Evolutionary conservation across 2,329 filamentous ascomycete species (phyloP), one percentile per base, ranked within the genome.

Genomic region (Fusarium armeniacum): DNA sequence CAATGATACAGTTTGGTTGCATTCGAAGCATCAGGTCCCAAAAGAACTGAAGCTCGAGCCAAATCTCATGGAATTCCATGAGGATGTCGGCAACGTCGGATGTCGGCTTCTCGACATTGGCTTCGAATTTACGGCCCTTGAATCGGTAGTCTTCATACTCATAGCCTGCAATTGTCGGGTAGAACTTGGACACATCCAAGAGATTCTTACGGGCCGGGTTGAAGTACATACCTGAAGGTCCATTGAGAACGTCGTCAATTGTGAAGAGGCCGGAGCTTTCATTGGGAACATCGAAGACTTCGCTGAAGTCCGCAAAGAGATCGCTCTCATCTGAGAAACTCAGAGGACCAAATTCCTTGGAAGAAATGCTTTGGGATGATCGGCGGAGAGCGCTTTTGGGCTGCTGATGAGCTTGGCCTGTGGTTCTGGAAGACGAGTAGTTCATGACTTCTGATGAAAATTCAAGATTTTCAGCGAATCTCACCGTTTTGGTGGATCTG

Each of bases 1-100:
- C 20, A 1, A 43, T 50, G 38, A 69, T 40, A 6, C 44, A 26
- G 46, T 73, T 73, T 1, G 70, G 71, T 20, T 73, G 71, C 38
- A 65, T 65, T 2, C 65, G 59, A 7, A 73, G 45, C 46, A 71
- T 47, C 0, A 46, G 13, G 24, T 71, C 70, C 62, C 68, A 69
- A 12, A 73, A 70, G 1, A 65, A 2, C 55, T 71, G 67, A 1
- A 61, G 20, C 11, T 57, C 38, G 0, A 65, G 43, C 71, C 71
- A 73, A 5, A 71, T 52, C 2, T 47, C 38, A 11, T 69, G 61
- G 15, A 53, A 65, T 9, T 58, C 57, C 15, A 36, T 13, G 18
- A 35, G 41, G 6, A 58, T n/a, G 6, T 64, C 50, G 4, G 54
- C 49, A 43, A 56, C 58, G 4, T 50, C 20, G 11, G 20, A 22